Percentiles rank a stretch among this genome's conserved stretches.
These are phyloP conservation scores for Aspergillus alliaceus DNA, from an alignment of 2,329 filamentous ascomycete genomes.

Conservation along the genomic window DNA sequence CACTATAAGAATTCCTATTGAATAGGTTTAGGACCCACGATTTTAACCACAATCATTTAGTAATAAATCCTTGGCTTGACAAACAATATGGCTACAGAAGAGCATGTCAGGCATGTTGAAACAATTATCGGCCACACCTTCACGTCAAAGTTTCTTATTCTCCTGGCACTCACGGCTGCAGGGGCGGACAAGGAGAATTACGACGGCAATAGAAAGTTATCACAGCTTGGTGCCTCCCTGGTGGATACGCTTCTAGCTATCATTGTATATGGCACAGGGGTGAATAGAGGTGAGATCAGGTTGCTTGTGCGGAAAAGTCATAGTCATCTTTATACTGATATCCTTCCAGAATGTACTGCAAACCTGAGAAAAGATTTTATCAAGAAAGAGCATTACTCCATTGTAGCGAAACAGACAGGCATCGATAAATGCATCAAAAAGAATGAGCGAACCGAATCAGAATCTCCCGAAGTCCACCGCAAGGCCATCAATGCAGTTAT, in stretches of 20 bases:
- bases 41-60: no score
- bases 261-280: neutral
- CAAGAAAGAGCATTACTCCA: conserved; percentile 1
- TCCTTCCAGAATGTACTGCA: neutral
- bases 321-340: neutral
- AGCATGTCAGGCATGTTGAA: neutral
- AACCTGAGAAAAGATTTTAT: conserved; percentile 1
- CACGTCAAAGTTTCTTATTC: neutral
- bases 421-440: conserved; percentile 5
- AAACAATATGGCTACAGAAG: no score
- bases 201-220: conserved; percentile 4
- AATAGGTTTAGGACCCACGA: no score
- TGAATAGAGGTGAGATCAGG: neutral
- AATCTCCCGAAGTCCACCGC: neutral
- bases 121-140: conserved; percentile 1
- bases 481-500: conserved; percentile 7
- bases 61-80: no score
- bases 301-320: neutral
- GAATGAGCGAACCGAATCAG: neutral
- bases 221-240: neutral
- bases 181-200: neutral
- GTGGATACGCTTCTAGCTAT: neutral
- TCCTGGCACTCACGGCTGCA: neutral
- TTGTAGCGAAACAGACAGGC: conserved; percentile 3
- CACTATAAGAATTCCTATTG: no score